Percentiles rank a stretch among this genome's conserved stretches.
These are phyloP conservation scores for Lepiota brunneoincarnata DNA, from an alignment of 768 basidiomycete genomes.

Conservation along the genomic window DNA sequence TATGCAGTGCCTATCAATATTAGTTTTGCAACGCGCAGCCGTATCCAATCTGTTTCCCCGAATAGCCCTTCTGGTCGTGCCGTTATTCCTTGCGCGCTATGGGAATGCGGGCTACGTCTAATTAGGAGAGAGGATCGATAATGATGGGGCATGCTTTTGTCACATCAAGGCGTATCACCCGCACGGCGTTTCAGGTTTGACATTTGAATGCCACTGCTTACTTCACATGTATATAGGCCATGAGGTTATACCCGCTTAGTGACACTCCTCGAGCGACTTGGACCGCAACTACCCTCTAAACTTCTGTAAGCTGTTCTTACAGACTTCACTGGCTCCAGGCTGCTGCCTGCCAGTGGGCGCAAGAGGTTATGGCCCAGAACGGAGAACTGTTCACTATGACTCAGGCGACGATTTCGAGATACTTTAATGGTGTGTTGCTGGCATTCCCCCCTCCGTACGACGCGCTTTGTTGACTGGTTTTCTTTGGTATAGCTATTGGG, in stretches of 20 bases:
- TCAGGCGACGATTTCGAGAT: conserved; percentile 1
- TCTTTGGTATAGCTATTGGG: not conserved
- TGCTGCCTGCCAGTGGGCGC: not conserved
- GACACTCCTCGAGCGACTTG: not conserved
- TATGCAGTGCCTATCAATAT: no score
- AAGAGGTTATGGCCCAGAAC: not conserved
- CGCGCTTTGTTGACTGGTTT: no score
- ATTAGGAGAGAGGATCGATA: not conserved
- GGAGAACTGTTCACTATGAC: not conserved
- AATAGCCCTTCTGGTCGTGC: conserved; percentile 7
- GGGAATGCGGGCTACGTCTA: not conserved
- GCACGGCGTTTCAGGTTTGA: conserved; percentile 9
- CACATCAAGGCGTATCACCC: not conserved
- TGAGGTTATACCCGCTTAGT: not conserved
- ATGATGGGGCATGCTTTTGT: not conserved
- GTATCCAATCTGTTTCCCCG: no score
- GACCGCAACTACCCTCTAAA: not conserved
- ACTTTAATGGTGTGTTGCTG: conserved; percentile 1
- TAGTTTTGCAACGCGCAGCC: no score
- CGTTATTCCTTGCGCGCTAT: not conserved
- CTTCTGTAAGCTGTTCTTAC: not conserved
- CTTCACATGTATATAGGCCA: conserved; percentile 1
- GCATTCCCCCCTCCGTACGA: no score
- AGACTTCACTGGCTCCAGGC: not conserved
- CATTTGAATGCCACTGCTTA: not conserved